These are phyloP conservation scores for Leccinum variicolor DNA, from an alignment of 768 basidiomycete species.

Conservation along the genomic window DNA sequence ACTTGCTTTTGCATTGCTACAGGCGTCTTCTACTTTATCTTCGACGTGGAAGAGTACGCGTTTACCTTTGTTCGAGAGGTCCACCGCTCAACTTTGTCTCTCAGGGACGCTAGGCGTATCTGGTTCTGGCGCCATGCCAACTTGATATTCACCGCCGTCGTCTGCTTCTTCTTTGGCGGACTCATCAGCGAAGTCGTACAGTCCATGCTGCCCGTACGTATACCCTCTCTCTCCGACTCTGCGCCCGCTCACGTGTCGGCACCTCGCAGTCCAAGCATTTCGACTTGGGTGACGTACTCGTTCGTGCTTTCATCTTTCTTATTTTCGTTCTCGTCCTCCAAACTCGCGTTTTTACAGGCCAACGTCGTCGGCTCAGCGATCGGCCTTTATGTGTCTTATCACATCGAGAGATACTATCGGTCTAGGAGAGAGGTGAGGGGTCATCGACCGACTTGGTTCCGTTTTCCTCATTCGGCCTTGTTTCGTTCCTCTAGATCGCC, in stretches of 20 bases:
- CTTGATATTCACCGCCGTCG: slow-evolving; percentile 61
- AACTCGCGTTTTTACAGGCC: slow-evolving; percentile 45
- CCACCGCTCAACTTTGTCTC: background rate
- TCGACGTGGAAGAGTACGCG: slow-evolving; percentile 84
- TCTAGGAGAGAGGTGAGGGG: slow-evolving; percentile 67
- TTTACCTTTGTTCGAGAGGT: background rate
- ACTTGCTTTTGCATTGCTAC: slow-evolving; percentile 74
- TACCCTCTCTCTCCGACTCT: background rate
- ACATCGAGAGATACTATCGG: slow-evolving; percentile 74
- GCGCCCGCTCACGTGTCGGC: background rate
- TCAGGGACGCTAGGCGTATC: slow-evolving; percentile 70
- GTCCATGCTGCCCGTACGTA: slow-evolving; percentile 64
- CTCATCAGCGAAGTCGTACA: slow-evolving; percentile 82
- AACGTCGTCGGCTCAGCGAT: slow-evolving; percentile 72
- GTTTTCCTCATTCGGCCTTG: background rate
- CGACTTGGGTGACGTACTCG: slow-evolving; percentile 68
- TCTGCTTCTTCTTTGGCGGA: slow-evolving; percentile 79
- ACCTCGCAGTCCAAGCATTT: slow-evolving; percentile 62
- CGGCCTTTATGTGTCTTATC: slow-evolving; percentile 63
- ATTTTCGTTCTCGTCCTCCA: background rate
- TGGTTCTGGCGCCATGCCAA: slow-evolving; percentile 84
- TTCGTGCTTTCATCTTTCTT: slow-evolving; percentile 31
- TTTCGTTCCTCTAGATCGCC: slow-evolving; percentile 49
- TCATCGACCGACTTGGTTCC: background rate
- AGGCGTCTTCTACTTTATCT: slow-evolving; percentile 80